Percentiles rank a stretch among this genome's conserved stretches.
Conservation (phyloP, 192 early-diverging fungal species). For the Phycomyces blakesleeanus region DNA sequence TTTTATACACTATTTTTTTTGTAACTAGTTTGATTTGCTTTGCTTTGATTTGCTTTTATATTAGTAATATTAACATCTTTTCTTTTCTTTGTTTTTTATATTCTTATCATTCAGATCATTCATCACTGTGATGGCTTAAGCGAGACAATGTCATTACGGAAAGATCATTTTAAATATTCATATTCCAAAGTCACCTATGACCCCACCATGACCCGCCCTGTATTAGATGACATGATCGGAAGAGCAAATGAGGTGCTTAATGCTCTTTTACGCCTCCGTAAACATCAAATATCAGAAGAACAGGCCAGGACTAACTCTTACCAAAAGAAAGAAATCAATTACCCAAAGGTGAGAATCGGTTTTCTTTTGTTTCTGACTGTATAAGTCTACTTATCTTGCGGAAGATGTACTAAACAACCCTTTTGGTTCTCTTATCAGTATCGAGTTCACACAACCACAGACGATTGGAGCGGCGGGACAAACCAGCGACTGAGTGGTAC, state of each 20-base stretch:
- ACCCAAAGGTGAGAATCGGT: background rate
- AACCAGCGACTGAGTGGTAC: background rate
- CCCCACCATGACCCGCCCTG: conserved; percentile 11
- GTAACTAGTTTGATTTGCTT: no score
- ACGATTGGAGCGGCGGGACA: background rate
- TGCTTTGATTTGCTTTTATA: no score
- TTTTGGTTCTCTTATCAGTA: background rate
- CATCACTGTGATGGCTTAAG: conserved; percentile 11
- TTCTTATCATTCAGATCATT: conserved; percentile 5
- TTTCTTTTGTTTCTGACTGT: background rate
- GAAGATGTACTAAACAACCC: background rate
- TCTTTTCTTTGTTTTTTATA: background rate
- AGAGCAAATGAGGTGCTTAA: conserved; percentile 30
- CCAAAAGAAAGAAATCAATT: background rate
- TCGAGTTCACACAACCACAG: background rate
- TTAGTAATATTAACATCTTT: background rate
- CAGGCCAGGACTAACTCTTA: background rate
- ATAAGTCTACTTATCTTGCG: no score
- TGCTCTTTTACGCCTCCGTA: conserved; percentile 27
- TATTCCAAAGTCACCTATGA: conserved; percentile 14
- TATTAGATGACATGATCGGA: conserved; percentile 30
- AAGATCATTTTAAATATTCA: background rate
- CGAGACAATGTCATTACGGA: conserved; percentile 6
- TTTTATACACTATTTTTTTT: no score
- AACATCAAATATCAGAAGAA: conserved; percentile 25